These are phyloP conservation scores for Ceriops decandra DNA, from an alignment of 345 rosid species.

Conservation along the genomic window DNA sequence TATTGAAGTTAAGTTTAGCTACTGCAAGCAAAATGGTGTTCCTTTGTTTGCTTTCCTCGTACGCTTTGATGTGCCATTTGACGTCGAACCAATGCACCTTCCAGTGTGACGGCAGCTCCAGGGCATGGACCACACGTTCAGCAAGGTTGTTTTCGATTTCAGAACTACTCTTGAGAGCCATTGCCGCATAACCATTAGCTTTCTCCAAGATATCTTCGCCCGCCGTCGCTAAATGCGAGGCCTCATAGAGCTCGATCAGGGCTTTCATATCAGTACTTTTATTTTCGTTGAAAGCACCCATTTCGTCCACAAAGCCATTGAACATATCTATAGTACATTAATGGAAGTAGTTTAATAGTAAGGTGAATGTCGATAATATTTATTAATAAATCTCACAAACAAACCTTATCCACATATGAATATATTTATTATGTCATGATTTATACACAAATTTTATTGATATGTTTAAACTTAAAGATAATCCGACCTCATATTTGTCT, in stretches of 20 bases:
- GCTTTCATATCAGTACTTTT: slow-evolving; percentile 26
- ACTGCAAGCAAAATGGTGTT: slow-evolving; percentile 20
- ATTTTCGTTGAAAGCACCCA: slow-evolving; percentile 10
- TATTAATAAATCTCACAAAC: too few species aligned
- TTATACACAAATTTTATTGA: too few species aligned
- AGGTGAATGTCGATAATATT: too few species aligned
- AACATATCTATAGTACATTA: slow-evolving; percentile 30
- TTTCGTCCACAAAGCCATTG: slow-evolving; percentile 26
- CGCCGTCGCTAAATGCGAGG: slow-evolving; percentile 36
- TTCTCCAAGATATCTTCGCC: slow-evolving; percentile 33
- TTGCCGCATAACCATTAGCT: slow-evolving; percentile 23
- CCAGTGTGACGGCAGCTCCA: slow-evolving; percentile 45
- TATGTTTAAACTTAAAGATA: too few species aligned
- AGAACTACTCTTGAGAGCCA: slow-evolving; percentile 8
- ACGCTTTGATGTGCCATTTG: slow-evolving; percentile 36
- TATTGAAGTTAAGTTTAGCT: slow-evolving; percentile 46
- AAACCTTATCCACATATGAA: too few species aligned
- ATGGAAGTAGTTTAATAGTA: too few species aligned
- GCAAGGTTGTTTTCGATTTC: slow-evolving; percentile 9
- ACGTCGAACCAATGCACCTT: slow-evolving; percentile 48
- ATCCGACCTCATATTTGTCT: fast-evolving
- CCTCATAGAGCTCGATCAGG: slow-evolving; percentile 43
- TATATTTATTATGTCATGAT: too few species aligned
- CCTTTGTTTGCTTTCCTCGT: slow-evolving; percentile 5
- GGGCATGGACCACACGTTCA: slow-evolving; percentile 15